phyloP scores from a whole-genome alignment of 2,329 filamentous ascomycete genomes.

The Monosporascus sp. region DNA sequence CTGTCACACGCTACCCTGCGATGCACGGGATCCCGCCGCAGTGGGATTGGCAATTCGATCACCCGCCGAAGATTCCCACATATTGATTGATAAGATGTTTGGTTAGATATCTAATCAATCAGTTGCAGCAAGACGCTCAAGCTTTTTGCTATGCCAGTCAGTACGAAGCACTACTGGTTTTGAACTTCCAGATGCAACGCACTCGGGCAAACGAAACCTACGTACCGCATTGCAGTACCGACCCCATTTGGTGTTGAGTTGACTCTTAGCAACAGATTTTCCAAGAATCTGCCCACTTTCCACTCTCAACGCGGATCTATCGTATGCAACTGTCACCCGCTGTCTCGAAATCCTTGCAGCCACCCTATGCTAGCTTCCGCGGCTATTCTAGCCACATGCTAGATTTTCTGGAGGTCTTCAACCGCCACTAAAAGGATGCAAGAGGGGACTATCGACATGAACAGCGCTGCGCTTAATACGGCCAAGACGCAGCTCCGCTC shows the following conservation, averaged over 20 bases:
- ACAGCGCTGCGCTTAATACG: constrained; percentile 43
- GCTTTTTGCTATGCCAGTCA: no score
- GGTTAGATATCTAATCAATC: not conserved
- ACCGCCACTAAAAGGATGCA: constrained; percentile 13
- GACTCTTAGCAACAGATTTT: not conserved
- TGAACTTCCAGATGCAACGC: no score
- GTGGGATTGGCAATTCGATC: not conserved
- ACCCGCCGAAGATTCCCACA: not conserved
- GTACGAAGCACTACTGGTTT: no score
- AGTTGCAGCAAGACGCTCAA: not conserved
- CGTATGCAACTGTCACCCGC: not conserved
- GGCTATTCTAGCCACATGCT: not conserved
- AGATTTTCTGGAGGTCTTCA: not conserved
- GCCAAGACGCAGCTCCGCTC: constrained; percentile 74
- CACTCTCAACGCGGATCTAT: not conserved
- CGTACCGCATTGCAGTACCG: not conserved
- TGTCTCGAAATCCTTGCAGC: not conserved
- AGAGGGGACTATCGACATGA: constrained; percentile 21
- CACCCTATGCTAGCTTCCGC: not conserved
- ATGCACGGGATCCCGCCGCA: not conserved
- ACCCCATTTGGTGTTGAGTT: not conserved
- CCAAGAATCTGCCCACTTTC: not conserved
- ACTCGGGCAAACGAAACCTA: not conserved
- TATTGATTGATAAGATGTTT: not conserved
- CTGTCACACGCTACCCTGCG: no score